Evolutionary conservation across 805 yeast species (phyloP), one percentile per base, ranked within the genome.

Genomic region (Teunomyces atbi): DNA sequence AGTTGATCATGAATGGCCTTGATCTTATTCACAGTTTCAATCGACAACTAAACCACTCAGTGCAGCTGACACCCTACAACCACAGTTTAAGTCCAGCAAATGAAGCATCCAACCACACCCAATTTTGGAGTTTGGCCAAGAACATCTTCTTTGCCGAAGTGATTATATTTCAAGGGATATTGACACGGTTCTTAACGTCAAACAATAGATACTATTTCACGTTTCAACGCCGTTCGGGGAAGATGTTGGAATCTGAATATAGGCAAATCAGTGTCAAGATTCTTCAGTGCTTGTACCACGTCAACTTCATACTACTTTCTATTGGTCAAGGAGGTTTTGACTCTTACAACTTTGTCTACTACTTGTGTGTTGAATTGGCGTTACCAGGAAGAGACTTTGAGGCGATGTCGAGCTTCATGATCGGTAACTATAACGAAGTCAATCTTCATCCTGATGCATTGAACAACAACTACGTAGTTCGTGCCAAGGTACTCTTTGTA

Each of bases 271-370:
- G 69, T 26, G 49, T 57, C 36, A 54, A 56, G 23, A 60, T 77
- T 0, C 55, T 79, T 28, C 68, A 68, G 37, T 57, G 66, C 5
- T 61, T 81, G 10, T 79, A 69, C 55, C 61, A 74, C 49, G 39
- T 74, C 42, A 71, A 78, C 50, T 80, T 75, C 50, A 65, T 82
- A 6, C 55, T 81, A 20, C 71, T 76, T 23, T 65, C 76, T 18
- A 74, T 82, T 6, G 88, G 88, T 0, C 76, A 78, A 19, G 86
- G 86, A 4, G 86, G 86, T 3, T 82, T 82, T 56, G 81, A 80
- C 46, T 72, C 79, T 10, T 84, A 81, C 60, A 81, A 82, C 53
- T 84, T 81, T 59, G 79, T 82, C 12, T 79, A 79, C 51, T 67
- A 74, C 36, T 63, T 81, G 4, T 56, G 79, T 8, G 46, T 79